These are phyloP conservation scores for Monosporascus sp. DNA, from an alignment of 2,329 filamentous ascomycete genomes.

Conservation along the genomic window DNA sequence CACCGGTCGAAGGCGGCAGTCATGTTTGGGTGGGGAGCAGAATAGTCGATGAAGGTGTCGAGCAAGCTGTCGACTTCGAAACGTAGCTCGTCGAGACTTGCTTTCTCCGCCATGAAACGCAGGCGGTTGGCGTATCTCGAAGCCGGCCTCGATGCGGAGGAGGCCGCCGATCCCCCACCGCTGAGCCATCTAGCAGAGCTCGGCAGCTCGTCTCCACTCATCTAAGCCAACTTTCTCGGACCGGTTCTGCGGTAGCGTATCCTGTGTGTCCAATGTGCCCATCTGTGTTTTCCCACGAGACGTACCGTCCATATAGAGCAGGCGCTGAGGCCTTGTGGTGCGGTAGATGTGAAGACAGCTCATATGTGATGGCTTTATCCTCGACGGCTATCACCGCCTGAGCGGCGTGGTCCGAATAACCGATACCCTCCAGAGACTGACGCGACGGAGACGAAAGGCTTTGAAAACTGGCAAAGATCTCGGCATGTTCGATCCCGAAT, in stretches of 20 bases:
- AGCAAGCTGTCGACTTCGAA: conserved; percentile 13
- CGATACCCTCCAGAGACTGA: neutral
- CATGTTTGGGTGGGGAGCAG: conserved; percentile 15
- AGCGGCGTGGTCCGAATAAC: neutral
- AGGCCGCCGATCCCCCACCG: conserved; percentile 48
- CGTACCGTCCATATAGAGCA: conserved; percentile 68
- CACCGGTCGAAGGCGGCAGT: conserved; percentile 41
- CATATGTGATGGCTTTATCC: conserved; percentile 10
- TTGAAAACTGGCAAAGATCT: conserved; percentile 49
- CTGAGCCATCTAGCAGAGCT: conserved; percentile 40
- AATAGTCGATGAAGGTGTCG: too few species aligned
- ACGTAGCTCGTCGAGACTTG: neutral
- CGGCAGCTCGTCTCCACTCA: conserved; percentile 37
- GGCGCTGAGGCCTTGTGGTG: conserved; percentile 49
- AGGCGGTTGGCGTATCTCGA: conserved; percentile 58
- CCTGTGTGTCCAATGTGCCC: conserved; percentile 65
- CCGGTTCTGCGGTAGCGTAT: conserved; percentile 44
- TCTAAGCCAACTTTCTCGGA: conserved; percentile 14
- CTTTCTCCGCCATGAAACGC: conserved; percentile 28
- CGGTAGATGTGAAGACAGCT: conserved; percentile 66
- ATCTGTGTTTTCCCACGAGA: conserved; percentile 59
- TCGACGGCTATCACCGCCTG: neutral
- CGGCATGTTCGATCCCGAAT: conserved; percentile 71
- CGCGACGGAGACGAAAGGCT: neutral
- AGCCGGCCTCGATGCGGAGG: conserved; percentile 53